Evolutionary conservation across 805 yeast genomes (phyloP).

Genomic region (Saturnispora dispora): DNA sequence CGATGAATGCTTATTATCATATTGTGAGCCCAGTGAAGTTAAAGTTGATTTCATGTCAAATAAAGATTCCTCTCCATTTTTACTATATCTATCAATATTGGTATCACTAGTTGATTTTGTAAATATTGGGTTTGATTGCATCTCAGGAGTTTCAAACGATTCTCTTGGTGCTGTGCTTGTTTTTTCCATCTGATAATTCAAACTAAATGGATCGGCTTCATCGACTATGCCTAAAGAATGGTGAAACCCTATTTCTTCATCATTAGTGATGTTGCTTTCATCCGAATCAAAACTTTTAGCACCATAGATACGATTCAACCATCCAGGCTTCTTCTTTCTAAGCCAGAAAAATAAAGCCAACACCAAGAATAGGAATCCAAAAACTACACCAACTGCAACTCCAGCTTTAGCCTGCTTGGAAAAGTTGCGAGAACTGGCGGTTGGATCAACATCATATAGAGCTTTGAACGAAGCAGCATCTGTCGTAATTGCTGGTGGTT

Average conservation of each 20-base stretch:
- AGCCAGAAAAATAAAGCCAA: slow-evolving; percentile 13
- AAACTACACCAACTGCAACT: slow-evolving; percentile 20
- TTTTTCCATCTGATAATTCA: neutral
- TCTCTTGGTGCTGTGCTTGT: neutral
- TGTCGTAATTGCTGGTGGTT: slow-evolving; percentile 22
- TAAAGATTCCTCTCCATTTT: slow-evolving; percentile 3
- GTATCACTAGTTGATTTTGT: neutral
- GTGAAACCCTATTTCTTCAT: slow-evolving; percentile 4
- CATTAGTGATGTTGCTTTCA: neutral
- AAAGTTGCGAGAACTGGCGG: neutral
- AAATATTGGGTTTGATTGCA: neutral
- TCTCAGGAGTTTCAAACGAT: slow-evolving; percentile 1
- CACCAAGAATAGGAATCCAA: slow-evolving; percentile 15
- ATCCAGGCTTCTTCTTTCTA: slow-evolving; percentile 6
- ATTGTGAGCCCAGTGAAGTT: slow-evolving; percentile 3
- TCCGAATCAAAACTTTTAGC: neutral
- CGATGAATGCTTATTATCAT: neutral
- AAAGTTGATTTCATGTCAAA: slow-evolving; percentile 13
- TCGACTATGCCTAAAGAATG: slow-evolving; percentile 1
- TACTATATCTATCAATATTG: neutral
- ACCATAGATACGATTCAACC: neutral
- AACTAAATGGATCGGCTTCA: slow-evolving; percentile 5
- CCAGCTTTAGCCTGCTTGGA: slow-evolving; percentile 25
- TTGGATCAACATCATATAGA: slow-evolving; percentile 5
- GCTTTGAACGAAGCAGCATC: slow-evolving; percentile 18